phyloP scores from a whole-genome alignment of 495 filamentous ascomycete species.

The Penicillium dipodomyicola region DNA sequence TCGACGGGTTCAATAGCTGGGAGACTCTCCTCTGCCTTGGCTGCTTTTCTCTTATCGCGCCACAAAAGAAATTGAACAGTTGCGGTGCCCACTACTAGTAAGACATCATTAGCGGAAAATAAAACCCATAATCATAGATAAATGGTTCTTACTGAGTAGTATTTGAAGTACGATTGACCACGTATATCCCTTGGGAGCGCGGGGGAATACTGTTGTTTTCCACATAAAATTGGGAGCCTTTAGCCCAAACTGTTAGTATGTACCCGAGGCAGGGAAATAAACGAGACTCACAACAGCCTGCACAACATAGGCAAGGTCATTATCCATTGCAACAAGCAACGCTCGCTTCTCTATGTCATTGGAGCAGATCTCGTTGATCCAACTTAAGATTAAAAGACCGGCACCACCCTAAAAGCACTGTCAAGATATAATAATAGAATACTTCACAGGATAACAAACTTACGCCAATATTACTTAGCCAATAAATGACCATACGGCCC shows the following conservation, averaged over 20 bases:
- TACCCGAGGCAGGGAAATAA: too few relatives aligned
- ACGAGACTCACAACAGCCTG: slow-evolving; percentile 29
- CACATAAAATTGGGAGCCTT: slow-evolving; percentile 41
- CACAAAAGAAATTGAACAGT: slow-evolving; percentile 5
- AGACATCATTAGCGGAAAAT: neutral
- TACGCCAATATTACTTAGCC: slow-evolving; percentile 27
- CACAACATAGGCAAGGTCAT: slow-evolving; percentile 29
- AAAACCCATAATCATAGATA: neutral
- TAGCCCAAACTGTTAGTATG: neutral
- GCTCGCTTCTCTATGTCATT: slow-evolving; percentile 29
- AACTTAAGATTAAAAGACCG: slow-evolving; percentile 27
- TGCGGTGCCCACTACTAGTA: neutral
- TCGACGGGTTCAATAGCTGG: neutral
- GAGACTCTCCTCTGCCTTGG: neutral
- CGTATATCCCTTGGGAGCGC: slow-evolving; percentile 33
- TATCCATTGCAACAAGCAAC: slow-evolving; percentile 24
- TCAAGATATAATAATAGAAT: neutral
- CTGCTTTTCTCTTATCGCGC: slow-evolving; percentile 5
- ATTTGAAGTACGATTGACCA: slow-evolving; percentile 33
- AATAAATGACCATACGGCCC: slow-evolving; percentile 30
- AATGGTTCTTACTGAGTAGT: slow-evolving; percentile 14
- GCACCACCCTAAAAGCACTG: slow-evolving; percentile 15
- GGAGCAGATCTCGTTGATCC: slow-evolving; percentile 33
- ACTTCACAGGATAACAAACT: neutral
- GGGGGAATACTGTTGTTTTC: slow-evolving; percentile 40